Evolutionary conservation across 495 filamentous ascomycete genomes (phyloP), one percentile per base, ranked within the genome.

Genomic region (Aspergillus indologenus): DNA sequence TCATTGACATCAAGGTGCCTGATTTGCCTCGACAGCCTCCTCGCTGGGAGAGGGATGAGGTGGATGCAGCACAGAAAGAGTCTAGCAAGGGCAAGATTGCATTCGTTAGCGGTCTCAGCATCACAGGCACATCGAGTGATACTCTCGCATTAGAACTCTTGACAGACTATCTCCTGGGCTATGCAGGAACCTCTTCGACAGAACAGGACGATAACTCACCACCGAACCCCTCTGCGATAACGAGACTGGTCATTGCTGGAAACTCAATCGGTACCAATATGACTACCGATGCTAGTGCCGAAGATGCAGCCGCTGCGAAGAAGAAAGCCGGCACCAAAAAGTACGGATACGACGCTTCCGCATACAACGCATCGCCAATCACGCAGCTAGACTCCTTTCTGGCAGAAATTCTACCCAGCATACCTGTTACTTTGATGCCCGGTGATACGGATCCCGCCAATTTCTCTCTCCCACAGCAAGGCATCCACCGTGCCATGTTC

Each of bases 321-420:
- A 82, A 81, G 61, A 85, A 83, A 56, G 67, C 68, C 22, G 66
- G 65, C 5, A 71, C 69, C 23, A 96, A 93, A 68, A 96, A 94
- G 61, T 98, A 98, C 74, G 93, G 95, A 53, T 98, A 98, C 75
- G 94, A 98, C 70, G 85, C 89, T 54, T 84, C 86, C 29, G 72
- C 89, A 1, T 98, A 96, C 76, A 94, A 98, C 70, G 79, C 92
- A 12, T 72, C 86, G 0, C 95, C 94, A 2, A 90, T 90, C 7
- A 85, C 85, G 42, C 87, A 86, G 51, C 79, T 99, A 34, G 94
- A 99, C 72, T 76, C 82, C 20, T 93, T 96, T 75, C 80, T 99
- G 8, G 79, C 87, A 1, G 79, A 85, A 26, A 78, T 99, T 23
- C 80, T 98, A 15, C 91, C 93, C 14, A 85, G 85, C 57, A 81